Percentiles rank a stretch among this genome's conserved stretches.
Conservation (phyloP, 352 stramenopile species). For the Globisporangium recalcitrans region DNA sequence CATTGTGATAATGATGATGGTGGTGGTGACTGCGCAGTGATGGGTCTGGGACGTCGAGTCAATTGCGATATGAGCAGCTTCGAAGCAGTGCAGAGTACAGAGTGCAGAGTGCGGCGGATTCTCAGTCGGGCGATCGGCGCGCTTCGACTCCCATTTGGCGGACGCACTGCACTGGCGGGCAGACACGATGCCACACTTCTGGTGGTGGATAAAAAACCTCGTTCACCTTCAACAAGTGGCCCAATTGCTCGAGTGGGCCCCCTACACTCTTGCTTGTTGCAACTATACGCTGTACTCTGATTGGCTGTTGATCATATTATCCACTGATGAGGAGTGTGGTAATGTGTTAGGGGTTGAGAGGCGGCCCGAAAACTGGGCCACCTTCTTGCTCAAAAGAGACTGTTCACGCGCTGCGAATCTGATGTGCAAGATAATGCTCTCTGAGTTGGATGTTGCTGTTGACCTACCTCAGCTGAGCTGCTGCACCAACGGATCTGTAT, state of each 20-base stretch:
- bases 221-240: not conserved
- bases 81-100: not conserved
- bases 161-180: not conserved
- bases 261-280: not conserved
- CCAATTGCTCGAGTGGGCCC: not conserved
- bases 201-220: not conserved
- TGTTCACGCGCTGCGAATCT: not conserved
- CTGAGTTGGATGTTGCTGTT: too few species aligned
- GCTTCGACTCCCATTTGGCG: not conserved
- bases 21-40: not conserved
- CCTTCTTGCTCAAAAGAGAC: too few species aligned
- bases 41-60: not conserved
- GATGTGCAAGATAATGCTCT: too few species aligned
- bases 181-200: not conserved
- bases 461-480: too few species aligned
- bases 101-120: not conserved
- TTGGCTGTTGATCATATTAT: not conserved
- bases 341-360: too few species aligned
- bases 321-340: not conserved
- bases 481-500: too few species aligned
- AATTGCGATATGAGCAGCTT: constrained; percentile 12
- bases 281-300: not conserved
- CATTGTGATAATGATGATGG: constrained; percentile 17
- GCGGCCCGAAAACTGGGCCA: too few species aligned
- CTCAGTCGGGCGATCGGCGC: not conserved